Percentiles rank a stretch among this genome's conserved stretches.
Evolutionary conservation across 2,329 filamentous ascomycete species (phyloP).

Genomic region (Colletotrichum phormii): DNA sequence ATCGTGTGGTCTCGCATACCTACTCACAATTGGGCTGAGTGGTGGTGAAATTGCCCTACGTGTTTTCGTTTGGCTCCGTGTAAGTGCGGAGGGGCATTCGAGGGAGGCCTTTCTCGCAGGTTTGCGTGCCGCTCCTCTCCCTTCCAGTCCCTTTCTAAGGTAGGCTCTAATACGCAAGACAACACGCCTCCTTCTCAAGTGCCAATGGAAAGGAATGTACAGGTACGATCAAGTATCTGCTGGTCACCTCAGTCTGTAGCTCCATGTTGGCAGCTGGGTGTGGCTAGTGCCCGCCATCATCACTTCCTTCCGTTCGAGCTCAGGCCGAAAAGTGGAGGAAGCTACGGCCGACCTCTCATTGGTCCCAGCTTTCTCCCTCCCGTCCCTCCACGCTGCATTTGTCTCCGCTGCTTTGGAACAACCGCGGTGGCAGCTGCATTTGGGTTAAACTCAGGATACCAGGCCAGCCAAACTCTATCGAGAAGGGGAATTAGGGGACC

Average conservation of each 20-base stretch:
- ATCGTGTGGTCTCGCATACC: neutral
- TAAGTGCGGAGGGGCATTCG: neutral
- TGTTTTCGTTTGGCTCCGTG: neutral
- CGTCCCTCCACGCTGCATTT: neutral
- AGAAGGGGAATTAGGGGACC: neutral
- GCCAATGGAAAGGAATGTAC: neutral
- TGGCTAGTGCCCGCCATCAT: neutral
- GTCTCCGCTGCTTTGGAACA: neutral
- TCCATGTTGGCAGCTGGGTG: neutral
- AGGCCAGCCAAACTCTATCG: conserved; percentile 1
- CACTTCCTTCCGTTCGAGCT: neutral
- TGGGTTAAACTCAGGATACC: conserved; percentile 31
- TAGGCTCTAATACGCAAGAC: neutral
- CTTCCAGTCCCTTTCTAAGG: neutral
- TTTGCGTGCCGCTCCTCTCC: neutral
- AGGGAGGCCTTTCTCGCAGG: neutral
- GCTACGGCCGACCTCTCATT: neutral
- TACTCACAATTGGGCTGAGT: neutral
- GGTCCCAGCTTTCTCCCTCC: neutral
- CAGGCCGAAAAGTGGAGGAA: neutral
- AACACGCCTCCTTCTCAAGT: neutral
- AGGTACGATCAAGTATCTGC: neutral
- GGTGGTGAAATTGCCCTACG: neutral
- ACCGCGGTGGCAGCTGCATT: neutral
- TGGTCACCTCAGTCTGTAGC: too few relatives aligned